phyloP scores from a whole-genome alignment of 1,139 yeast species.

The Torulaspora globosa region DNA sequence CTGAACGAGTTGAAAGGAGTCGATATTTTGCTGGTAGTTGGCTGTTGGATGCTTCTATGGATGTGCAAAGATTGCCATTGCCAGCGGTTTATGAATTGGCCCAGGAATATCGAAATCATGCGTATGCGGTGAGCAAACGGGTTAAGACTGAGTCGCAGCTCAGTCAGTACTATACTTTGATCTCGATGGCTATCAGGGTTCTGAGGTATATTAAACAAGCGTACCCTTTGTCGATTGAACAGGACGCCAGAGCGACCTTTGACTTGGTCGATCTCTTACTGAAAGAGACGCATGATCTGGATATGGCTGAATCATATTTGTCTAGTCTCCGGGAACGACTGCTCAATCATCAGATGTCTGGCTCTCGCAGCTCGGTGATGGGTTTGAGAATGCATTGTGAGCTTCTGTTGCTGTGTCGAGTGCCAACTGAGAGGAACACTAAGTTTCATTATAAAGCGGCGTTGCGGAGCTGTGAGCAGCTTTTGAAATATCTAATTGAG shows the following conservation, averaged over 20 bases:
- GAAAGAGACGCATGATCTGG: slow-evolving; percentile 29
- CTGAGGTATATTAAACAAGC: slow-evolving; percentile 21
- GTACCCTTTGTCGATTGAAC: slow-evolving; percentile 25
- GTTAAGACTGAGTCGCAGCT: slow-evolving; percentile 21
- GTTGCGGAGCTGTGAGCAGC: slow-evolving; percentile 23
- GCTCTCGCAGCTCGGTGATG: slow-evolving; percentile 12
- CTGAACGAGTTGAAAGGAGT: background rate
- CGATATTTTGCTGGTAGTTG: background rate
- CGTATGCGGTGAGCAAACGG: slow-evolving; percentile 17
- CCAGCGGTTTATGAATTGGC: slow-evolving; percentile 22
- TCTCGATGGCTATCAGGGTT: slow-evolving; percentile 25
- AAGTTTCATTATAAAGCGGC: slow-evolving; percentile 27
- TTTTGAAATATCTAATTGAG: slow-evolving; percentile 15
- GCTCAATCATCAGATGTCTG: slow-evolving; percentile 17
- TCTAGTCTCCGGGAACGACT: slow-evolving; percentile 27
- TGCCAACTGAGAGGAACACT: slow-evolving; percentile 22
- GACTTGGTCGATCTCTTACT: slow-evolving; percentile 26
- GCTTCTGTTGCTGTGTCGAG: slow-evolving; percentile 22
- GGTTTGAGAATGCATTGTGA: slow-evolving; percentile 26
- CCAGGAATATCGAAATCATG: slow-evolving; percentile 27
- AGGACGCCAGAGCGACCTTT: slow-evolving; percentile 27
- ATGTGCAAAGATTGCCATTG: slow-evolving; percentile 8
- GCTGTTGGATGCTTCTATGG: background rate
- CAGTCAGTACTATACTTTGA: slow-evolving; percentile 28
- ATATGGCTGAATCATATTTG: slow-evolving; percentile 31